A percentile compares a stretch with the other conserved stretches of the same genome.
These are phyloP conservation scores for Perkinsus olseni DNA, from an alignment of 169 alveolate species.

Conservation along the genomic window DNA sequence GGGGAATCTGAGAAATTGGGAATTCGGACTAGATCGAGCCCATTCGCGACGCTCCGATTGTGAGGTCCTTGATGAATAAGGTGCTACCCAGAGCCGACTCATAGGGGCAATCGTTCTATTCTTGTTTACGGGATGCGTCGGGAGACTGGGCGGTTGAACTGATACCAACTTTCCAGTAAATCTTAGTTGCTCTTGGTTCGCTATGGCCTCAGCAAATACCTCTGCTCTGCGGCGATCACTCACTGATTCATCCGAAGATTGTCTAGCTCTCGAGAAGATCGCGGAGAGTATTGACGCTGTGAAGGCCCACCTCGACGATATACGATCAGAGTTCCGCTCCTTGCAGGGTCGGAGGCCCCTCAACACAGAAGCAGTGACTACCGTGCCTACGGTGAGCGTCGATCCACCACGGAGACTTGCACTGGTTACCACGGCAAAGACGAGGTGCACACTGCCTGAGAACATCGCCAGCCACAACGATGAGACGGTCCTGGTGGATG, in stretches of 20 bases:
- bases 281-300: background rate
- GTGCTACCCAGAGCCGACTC: too few relatives aligned
- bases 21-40: too few relatives aligned
- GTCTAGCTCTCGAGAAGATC: background rate
- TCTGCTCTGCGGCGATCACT: background rate
- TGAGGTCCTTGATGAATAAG: too few relatives aligned
- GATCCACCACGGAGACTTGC: background rate
- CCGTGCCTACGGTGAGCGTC: background rate
- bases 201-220: background rate
- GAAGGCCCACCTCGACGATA: background rate
- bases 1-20: too few relatives aligned
- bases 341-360: too few relatives aligned
- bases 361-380: background rate
- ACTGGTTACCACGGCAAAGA: background rate
- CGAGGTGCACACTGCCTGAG: background rate
- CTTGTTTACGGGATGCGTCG: too few relatives aligned
- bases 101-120: too few relatives aligned
- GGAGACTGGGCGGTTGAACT: too few relatives aligned
- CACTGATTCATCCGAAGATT: background rate
- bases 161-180: background rate
- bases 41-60: too few relatives aligned
- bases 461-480: background rate
- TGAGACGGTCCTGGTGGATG: background rate
- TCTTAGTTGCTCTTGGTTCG: background rate
- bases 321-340: too few relatives aligned